Evolutionary conservation across 2,329 filamentous ascomycete species (phyloP), one percentile per base, ranked within the genome.

Genomic region (Chrysoporthe cubensis): DNA sequence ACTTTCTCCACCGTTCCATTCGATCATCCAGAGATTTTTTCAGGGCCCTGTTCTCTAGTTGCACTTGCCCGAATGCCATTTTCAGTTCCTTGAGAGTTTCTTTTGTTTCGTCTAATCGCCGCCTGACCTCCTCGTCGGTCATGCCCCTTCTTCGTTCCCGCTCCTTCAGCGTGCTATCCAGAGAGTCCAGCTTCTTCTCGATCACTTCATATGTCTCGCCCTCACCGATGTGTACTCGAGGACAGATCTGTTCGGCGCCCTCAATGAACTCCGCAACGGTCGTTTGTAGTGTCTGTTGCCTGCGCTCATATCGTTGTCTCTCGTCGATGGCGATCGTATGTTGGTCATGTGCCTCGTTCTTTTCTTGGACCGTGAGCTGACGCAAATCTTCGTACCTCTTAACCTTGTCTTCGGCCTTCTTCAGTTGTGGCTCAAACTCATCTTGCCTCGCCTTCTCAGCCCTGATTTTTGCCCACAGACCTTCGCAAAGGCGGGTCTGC

Each of bases 1-100:
- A 98, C 62, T 86, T 84, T 66, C 88, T 85, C 91, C 94, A 99
- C 73, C 93, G 89, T 40, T 84, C 81, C 66, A 92, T 85, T 18
- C 96, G 92, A 66, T 90, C 82, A 11, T 82, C 79, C 52, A 97
- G 86, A 0, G 93, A 88, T 43, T 83, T 74, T 72, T 86, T 86
- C 48, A 90, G 76, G 0, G 78, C 74, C 16, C 75, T 70, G 42
- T 82, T 77, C 5, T 83, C 77, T 43, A 77, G 74, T 21, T 76
- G 73, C 60, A 86, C 81, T 34, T 82, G 83, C 64, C 80, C 75
- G 66, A 84, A 81, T 58, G 82, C 78, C 13, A 77, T 77, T 62
- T 77, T 78, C 7, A 83, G 82, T 26, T 81, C 77, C 1, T 83
- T 77, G 60, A 80, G 80, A 1, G 75, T 71, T 32, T 75, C 71